phyloP scores from a whole-genome alignment of 2,329 filamentous ascomycete species.

The Fusarium lyarnte region DNA sequence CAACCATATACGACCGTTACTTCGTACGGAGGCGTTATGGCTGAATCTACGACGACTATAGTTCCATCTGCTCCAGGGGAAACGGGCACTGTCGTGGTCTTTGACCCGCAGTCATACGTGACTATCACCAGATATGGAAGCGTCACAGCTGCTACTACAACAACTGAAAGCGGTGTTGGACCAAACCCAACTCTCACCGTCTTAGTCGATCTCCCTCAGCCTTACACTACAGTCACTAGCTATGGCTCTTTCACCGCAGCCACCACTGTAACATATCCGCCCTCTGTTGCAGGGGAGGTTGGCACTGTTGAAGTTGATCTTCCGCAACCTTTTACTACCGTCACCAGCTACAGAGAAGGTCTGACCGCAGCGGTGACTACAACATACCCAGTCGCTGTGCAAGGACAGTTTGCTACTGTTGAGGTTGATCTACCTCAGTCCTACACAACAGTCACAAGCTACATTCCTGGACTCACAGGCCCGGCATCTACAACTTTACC shows the following conservation, averaged over 20 bases:
- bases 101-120: not conserved
- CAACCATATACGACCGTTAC: not conserved
- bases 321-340: not conserved
- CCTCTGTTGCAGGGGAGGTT: not conserved
- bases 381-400: not conserved
- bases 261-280: not conserved
- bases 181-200: not conserved
- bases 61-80: rapidly evolving
- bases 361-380: not conserved
- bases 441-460: not conserved
- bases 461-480: not conserved
- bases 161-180: not conserved
- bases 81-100: not conserved
- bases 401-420: not conserved
- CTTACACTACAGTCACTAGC: not conserved
- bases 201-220: not conserved
- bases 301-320: not conserved
- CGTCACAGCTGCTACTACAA: not conserved
- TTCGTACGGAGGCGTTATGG: not conserved
- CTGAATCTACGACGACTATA: not conserved
- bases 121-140: not conserved
- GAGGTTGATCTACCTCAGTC: not conserved
- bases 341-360: not conserved
- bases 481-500: not conserved
- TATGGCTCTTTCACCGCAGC: not conserved